Conservation (phyloP, 2,329 filamentous ascomycete genomes). For the Xenosphaeropsis pyriputrescens region DNA sequence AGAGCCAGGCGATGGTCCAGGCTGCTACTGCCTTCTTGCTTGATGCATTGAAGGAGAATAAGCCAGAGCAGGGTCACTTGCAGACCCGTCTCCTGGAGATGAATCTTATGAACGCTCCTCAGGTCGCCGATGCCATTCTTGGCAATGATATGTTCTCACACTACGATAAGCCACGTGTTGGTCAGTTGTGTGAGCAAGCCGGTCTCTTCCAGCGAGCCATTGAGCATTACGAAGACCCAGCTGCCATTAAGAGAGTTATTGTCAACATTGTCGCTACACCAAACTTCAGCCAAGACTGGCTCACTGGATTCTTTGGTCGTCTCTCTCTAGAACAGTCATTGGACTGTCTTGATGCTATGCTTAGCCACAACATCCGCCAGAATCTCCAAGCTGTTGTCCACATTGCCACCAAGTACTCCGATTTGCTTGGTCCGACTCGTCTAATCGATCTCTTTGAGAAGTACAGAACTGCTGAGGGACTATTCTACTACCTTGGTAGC, state of each 20-base stretch:
- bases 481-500: slow-evolving; percentile 96
- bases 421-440: slow-evolving; percentile 73
- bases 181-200: slow-evolving; percentile 83
- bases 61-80: slow-evolving; percentile 80
- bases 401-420: slow-evolving; percentile 94
- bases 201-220: slow-evolving; percentile 76
- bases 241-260: slow-evolving; percentile 78
- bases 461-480: slow-evolving; percentile 90
- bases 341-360: slow-evolving; percentile 90
- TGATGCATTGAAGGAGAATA: slow-evolving; percentile 89
- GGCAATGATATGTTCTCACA: slow-evolving; percentile 98
- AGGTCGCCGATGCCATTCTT: slow-evolving; percentile 94
- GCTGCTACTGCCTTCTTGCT: slow-evolving; percentile 96
- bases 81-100: slow-evolving; percentile 95
- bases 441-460: slow-evolving; percentile 94
- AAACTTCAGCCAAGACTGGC: slow-evolving; percentile 81
- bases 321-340: slow-evolving; percentile 91
- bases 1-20: slow-evolving; percentile 94
- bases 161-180: slow-evolving; percentile 84
- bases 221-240: slow-evolving; percentile 88
- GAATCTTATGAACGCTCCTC: slow-evolving; percentile 92
- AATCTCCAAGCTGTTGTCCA: slow-evolving; percentile 92
- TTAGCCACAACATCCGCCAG: slow-evolving; percentile 91
- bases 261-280: slow-evolving; percentile 70
- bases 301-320: slow-evolving; percentile 84